Conservation (phyloP, 1,284 basidiomycete genomes). For the Tetrapyrgos nigripes region DNA sequence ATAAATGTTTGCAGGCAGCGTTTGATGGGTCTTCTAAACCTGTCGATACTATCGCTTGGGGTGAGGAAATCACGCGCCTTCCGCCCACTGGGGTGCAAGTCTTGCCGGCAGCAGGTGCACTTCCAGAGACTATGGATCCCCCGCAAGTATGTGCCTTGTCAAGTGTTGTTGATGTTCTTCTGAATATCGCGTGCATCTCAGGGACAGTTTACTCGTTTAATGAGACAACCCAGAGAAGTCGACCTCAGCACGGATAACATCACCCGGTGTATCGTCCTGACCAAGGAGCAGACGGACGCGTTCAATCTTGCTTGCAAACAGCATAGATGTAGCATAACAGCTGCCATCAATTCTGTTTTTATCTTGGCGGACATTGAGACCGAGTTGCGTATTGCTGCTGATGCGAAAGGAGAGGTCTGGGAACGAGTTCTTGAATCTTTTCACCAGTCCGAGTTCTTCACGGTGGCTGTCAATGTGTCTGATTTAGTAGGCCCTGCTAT, state of each 20-base stretch:
- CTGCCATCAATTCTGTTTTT: slow-evolving; percentile 1
- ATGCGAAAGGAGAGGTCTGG: neutral
- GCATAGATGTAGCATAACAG: neutral
- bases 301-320: neutral
- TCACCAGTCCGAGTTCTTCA: neutral
- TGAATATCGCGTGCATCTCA: neutral
- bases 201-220: neutral
- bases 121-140: neutral
- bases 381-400: neutral
- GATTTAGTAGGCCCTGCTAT: neutral
- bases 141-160: neutral
- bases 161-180: neutral
- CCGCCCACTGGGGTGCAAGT: neutral
- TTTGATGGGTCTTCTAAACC: neutral
- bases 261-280: neutral
- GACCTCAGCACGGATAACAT: neutral
- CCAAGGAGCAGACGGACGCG: neutral
- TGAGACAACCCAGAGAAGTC: neutral
- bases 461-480: neutral
- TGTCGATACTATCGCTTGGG: neutral
- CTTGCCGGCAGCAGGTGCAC: neutral
- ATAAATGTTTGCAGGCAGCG: neutral
- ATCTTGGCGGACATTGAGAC: slow-evolving; percentile 3
- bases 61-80: neutral
- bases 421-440: neutral